These are phyloP conservation scores for Olyra latifolia DNA, from an alignment of 176 grass and related monocot species.

Conservation along the genomic window DNA sequence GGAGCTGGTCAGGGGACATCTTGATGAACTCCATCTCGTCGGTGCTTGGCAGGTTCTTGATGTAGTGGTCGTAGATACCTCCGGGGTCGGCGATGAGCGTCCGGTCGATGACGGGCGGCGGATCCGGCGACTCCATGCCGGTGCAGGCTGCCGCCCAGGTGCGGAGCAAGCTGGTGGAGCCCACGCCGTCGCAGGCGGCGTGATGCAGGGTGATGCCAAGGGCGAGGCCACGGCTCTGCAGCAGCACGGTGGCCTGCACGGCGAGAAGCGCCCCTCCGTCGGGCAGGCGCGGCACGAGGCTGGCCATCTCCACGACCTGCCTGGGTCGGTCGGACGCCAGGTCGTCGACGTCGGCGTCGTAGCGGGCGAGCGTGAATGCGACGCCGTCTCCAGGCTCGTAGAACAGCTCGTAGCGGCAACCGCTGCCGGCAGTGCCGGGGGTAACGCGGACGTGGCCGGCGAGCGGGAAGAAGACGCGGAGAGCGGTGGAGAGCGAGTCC, in stretches of 20 bases:
- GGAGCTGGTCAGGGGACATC: background rate
- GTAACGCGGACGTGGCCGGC: conserved; percentile 1
- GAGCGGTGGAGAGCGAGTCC: conserved; percentile 29
- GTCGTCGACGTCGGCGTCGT: background rate
- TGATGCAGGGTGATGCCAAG: conserved; percentile 43
- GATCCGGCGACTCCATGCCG: background rate
- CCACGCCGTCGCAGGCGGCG: conserved; percentile 32
- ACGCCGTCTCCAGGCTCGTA: conserved; percentile 35
- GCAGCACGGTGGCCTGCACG: conserved; percentile 39
- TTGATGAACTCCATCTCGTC: background rate
- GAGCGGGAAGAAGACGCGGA: conserved; percentile 39
- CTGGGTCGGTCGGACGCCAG: conserved; percentile 7
- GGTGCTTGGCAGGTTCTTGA: background rate
- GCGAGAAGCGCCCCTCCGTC: conserved; percentile 28
- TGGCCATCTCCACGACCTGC: conserved; percentile 16
- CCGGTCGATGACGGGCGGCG: conserved; percentile 27
- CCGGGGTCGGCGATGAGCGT: background rate
- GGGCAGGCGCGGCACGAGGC: conserved; percentile 12
- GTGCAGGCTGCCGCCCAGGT: conserved; percentile 5
- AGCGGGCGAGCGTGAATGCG: conserved; percentile 22
- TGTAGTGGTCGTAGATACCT: conserved; percentile 12
- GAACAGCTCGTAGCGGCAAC: conserved; percentile 27
- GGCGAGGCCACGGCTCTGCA: conserved; percentile 15
- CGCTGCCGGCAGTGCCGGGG: background rate
- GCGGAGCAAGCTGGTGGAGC: conserved; percentile 38